Evolutionary conservation across 441 rosid species (phyloP).

Genomic region (Dalechampia spathulata): DNA sequence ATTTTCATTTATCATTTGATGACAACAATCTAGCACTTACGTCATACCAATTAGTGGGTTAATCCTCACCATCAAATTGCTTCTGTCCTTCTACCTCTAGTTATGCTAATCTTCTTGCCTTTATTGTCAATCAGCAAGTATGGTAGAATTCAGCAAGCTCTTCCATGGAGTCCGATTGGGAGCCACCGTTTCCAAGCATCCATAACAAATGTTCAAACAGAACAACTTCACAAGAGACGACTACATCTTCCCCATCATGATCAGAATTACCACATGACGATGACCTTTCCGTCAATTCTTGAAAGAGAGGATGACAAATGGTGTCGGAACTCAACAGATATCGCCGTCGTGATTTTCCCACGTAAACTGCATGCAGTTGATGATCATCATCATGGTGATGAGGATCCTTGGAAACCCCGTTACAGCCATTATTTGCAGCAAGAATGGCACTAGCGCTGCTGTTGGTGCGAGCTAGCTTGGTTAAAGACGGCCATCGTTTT

Average conservation of each 20-base stretch:
- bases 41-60: too few species aligned
- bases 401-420: background rate
- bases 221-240: slow-evolving; percentile 80
- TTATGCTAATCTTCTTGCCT: too few species aligned
- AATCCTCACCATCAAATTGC: too few species aligned
- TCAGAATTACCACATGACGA: slow-evolving; percentile 10
- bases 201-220: slow-evolving; percentile 86
- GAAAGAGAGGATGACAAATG: slow-evolving; percentile 69
- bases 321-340: slow-evolving; percentile 48
- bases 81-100: too few species aligned
- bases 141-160: slow-evolving; percentile 60
- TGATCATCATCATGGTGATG: background rate
- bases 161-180: slow-evolving; percentile 53
- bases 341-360: slow-evolving; percentile 73
- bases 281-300: slow-evolving; percentile 60
- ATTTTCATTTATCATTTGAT: too few species aligned
- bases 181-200: slow-evolving; percentile 56
- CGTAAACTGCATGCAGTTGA: slow-evolving; percentile 52
- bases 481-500: slow-evolving; percentile 68
- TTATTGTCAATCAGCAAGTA: slow-evolving; percentile 44
- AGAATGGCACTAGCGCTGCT: slow-evolving; percentile 20
- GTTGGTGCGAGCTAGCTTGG: slow-evolving; percentile 36
- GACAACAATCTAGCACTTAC: too few species aligned
- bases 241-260: slow-evolving; percentile 28
- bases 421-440: slow-evolving; percentile 14